Base-by-base conservation (phyloP, 73 alveolate species). In the Blepharisma japonicum region DNA sequence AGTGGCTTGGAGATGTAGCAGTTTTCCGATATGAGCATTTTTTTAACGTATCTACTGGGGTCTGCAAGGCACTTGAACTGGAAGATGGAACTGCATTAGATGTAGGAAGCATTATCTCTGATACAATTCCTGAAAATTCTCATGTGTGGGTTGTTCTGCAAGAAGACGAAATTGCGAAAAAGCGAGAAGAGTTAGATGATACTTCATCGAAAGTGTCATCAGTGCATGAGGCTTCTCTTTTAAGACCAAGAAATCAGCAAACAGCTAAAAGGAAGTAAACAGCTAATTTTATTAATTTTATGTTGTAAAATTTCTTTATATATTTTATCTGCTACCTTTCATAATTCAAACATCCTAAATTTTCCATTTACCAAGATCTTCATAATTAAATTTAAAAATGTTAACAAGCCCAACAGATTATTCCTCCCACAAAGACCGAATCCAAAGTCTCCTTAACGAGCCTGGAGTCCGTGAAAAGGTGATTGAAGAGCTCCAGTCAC, bases 1-100 rank as follows among this genome's bases (percentile, higher is more conserved):
- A 70, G 68, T 87, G 94, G 94, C 83, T 87, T 0, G 78, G 89
- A 14, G 94, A 87, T 56, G 94, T 87, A 9, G 91, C 89, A 42
- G 86, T 87, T 48, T 87, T 83, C 74, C 46, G 94, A 38, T 87
- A 77, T 67, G 94, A 87, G 78, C 94, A 87, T 53, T 87, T 87
- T 81, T 68, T 45, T 20, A 80, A 80, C 32, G 81, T 71, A 6
- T 85, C 80, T 55, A 84, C 88, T 0, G 94, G 94, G 48, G 76
- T 84, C 21, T 81, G 89, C 7, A 87, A 83, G 56, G 90, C 90
- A 39, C 78, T 87, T 84, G 71, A 89, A 46, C 74, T 55, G 53
- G 94, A 87, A 56, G 86, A 84, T 55, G 91, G 94, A 25, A 70
- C 81, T 32, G 46, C 67, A 48, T 51, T 87, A 23, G 86, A 87